Conservation (phyloP, 2,329 filamentous ascomycete genomes). For the Hypoxylon sp. region DNA sequence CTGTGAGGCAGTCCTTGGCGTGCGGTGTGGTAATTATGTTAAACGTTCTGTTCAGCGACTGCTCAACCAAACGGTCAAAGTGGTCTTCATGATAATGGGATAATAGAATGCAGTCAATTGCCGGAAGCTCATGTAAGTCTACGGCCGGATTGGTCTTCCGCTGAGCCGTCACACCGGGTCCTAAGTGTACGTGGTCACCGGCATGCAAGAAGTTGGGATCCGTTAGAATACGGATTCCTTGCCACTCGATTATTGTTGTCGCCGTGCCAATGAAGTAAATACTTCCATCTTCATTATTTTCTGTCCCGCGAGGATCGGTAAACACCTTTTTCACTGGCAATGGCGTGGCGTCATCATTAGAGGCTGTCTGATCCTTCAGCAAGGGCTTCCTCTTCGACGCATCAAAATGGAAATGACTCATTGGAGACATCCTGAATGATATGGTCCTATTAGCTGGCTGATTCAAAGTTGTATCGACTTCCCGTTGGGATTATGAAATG, state of each 20-base stretch:
- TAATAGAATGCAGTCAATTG: constrained; percentile 72
- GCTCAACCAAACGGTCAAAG: constrained; percentile 60
- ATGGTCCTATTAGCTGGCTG: neutral
- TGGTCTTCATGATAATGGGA: constrained; percentile 74
- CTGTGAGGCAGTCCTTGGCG: constrained; percentile 66
- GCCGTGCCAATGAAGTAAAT: constrained; percentile 71
- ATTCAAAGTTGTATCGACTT: neutral
- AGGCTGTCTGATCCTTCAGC: constrained; percentile 49
- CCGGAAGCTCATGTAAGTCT: constrained; percentile 71
- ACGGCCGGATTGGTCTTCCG: constrained; percentile 72
- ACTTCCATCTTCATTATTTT: constrained; percentile 58
- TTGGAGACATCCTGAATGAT: constrained; percentile 42
- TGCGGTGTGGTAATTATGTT: constrained; percentile 76
- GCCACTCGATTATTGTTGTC: constrained; percentile 70
- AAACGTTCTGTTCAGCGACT: constrained; percentile 63
- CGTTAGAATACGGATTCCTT: constrained; percentile 68
- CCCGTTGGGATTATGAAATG: constrained; percentile 2
- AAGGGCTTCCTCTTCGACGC: constrained; percentile 51
- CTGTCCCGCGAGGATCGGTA: constrained; percentile 46
- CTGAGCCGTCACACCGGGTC: constrained; percentile 71
- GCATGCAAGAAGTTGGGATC: constrained; percentile 77
- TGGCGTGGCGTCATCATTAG: constrained; percentile 34
- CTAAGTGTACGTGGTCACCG: constrained; percentile 76
- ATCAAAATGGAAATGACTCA: constrained; percentile 48
- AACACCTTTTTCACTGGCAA: constrained; percentile 49